phyloP scores from a whole-genome alignment of 2,329 filamentous ascomycete species.

The Xylaria polymorpha region DNA sequence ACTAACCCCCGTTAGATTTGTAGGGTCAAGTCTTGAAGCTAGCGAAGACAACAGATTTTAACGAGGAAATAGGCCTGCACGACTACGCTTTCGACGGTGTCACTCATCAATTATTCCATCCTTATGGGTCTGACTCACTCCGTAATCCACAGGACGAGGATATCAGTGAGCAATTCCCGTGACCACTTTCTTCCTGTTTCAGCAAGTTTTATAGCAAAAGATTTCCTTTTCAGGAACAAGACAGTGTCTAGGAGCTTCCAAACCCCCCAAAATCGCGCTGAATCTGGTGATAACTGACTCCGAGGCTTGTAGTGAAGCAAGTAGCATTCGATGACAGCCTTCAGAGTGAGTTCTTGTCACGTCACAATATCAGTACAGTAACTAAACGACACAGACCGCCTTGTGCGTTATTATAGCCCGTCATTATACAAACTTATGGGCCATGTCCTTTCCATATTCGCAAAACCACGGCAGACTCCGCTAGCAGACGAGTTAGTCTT shows the following conservation, averaged over 20 bases:
- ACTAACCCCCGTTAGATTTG: constrained; percentile 43
- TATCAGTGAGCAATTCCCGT: constrained; percentile 55
- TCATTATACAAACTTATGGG: constrained; percentile 61
- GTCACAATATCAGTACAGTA: neutral
- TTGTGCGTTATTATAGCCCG: constrained; percentile 69
- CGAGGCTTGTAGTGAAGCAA: constrained; percentile 62
- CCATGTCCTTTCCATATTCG: constrained; percentile 59
- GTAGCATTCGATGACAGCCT: constrained; percentile 75
- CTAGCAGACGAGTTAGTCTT: constrained; percentile 70
- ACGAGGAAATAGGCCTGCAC: constrained; percentile 59
- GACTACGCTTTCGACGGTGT: constrained; percentile 77
- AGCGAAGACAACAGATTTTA: constrained; percentile 28
- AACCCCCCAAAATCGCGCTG: too few species aligned
- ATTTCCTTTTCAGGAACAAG: too few species aligned
- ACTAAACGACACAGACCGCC: constrained; percentile 61
- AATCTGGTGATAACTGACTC: too few species aligned
- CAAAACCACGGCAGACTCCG: constrained; percentile 67
- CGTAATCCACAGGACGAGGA: constrained; percentile 65
- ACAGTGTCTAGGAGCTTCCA: too few species aligned
- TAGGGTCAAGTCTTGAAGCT: constrained; percentile 26
- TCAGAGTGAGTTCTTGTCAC: constrained; percentile 62
- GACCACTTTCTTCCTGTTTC: too few species aligned
- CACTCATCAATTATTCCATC: constrained; percentile 76
- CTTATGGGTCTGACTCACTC: constrained; percentile 71
- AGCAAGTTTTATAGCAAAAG: too few species aligned